Conservation (phyloP, 768 basidiomycete species). For the Tulasnella calospora region DNA sequence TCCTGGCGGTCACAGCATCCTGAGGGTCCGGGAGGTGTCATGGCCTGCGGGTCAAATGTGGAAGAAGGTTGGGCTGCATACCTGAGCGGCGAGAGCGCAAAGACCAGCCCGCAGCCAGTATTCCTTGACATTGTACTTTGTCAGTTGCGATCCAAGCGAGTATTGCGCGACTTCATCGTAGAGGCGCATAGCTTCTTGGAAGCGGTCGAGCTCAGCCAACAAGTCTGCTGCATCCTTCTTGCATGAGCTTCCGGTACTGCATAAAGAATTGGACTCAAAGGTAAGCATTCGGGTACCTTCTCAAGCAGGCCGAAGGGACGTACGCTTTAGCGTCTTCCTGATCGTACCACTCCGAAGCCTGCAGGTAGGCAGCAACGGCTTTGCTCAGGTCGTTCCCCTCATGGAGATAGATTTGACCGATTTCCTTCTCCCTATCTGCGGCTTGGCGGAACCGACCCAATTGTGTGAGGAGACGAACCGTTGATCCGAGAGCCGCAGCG, state of each 20-base stretch:
- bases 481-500: slow-evolving; percentile 76
- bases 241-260: slow-evolving; percentile 89
- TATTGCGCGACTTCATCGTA: slow-evolving; percentile 89
- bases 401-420: slow-evolving; percentile 57
- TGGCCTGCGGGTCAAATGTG: neutral
- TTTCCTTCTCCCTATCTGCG: slow-evolving; percentile 96
- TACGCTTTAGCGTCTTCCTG: slow-evolving; percentile 96
- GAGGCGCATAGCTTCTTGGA: slow-evolving; percentile 72
- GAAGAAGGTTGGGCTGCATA: slow-evolving; percentile 42
- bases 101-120: slow-evolving; percentile 87
- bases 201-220: slow-evolving; percentile 84
- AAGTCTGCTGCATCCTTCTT: slow-evolving; percentile 96
- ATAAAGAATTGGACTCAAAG: neutral
- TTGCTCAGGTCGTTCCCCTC: slow-evolving; percentile 71
- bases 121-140: slow-evolving; percentile 98
- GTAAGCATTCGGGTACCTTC: slow-evolving; percentile 22
- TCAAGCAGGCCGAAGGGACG: slow-evolving; percentile 34
- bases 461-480: slow-evolving; percentile 75
- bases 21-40: slow-evolving; percentile 34
- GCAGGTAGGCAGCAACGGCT: slow-evolving; percentile 85
- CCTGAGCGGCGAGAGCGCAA: slow-evolving; percentile 83
- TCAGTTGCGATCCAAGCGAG: slow-evolving; percentile 72
- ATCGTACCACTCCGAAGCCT: slow-evolving; percentile 96
- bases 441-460: slow-evolving; percentile 93
- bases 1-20: slow-evolving; percentile 79